Conservation (phyloP, 768 basidiomycete genomes). For the Sistotremastrum suecicum region DNA sequence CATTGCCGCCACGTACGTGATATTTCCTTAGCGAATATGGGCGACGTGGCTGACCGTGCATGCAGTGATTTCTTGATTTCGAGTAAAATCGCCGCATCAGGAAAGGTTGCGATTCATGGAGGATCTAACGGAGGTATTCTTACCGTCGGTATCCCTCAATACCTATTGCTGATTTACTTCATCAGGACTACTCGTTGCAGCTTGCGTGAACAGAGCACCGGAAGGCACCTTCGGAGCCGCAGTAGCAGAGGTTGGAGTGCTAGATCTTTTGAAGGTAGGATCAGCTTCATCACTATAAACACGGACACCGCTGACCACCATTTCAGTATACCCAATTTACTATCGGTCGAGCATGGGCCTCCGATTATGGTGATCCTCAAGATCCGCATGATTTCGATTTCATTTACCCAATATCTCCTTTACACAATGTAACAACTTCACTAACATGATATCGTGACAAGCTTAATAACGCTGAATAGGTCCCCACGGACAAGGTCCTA, state of each 20-base stretch:
- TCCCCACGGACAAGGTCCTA: slow-evolving; percentile 35
- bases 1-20: slow-evolving; percentile 58
- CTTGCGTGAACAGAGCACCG: slow-evolving; percentile 70
- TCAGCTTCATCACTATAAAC: not conserved
- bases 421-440: slow-evolving; percentile 82
- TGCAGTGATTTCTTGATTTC: slow-evolving; percentile 56
- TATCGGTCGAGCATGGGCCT: slow-evolving; percentile 57
- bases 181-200: slow-evolving; percentile 63
- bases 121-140: slow-evolving; percentile 76
- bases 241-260: slow-evolving; percentile 70
- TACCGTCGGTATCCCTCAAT: no score
- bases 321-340: slow-evolving; percentile 60
- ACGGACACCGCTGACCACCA: not conserved
- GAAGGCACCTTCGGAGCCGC: slow-evolving; percentile 66
- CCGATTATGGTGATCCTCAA: slow-evolving; percentile 69
- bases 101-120: slow-evolving; percentile 66
- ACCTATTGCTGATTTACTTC: slow-evolving; percentile 8
- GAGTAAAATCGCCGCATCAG: slow-evolving; percentile 50
- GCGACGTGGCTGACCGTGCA: not conserved
- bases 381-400: slow-evolving; percentile 72
- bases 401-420: slow-evolving; percentile 63
- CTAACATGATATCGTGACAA: no score
- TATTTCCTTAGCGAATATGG: not conserved
- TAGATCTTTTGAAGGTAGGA: slow-evolving; percentile 61
- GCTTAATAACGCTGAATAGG: no score